These are phyloP conservation scores for Daldinia eschscholtzii DNA, from an alignment of 2,329 filamentous ascomycete species.

Conservation along the genomic window DNA sequence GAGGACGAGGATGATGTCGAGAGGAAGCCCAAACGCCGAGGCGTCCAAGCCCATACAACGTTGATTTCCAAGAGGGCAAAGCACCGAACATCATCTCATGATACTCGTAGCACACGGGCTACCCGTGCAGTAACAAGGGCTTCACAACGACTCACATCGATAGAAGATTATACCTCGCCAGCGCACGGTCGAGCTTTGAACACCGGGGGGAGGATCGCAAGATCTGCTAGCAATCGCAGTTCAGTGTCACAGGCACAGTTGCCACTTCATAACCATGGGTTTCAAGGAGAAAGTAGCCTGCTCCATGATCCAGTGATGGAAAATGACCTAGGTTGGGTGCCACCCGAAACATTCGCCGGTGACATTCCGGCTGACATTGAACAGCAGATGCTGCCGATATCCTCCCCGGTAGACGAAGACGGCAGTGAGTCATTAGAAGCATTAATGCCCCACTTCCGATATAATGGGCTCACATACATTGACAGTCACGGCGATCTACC, in stretches of 20 bases:
- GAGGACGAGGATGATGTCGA: slow-evolving; percentile 41
- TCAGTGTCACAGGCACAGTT: slow-evolving; percentile 39
- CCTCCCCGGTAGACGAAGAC: slow-evolving; percentile 40
- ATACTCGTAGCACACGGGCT: slow-evolving; percentile 30
- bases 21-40: slow-evolving; percentile 32
- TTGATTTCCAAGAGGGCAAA: slow-evolving; percentile 35
- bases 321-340: slow-evolving; percentile 48
- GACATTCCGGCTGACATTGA: slow-evolving; percentile 40
- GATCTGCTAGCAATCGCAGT: slow-evolving; percentile 37
- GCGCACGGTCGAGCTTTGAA: slow-evolving; percentile 22
- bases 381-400: slow-evolving; percentile 40
- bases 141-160: neutral
- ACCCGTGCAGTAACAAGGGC: slow-evolving; percentile 33
- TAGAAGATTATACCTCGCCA: slow-evolving; percentile 13
- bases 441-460: slow-evolving; percentile 30
- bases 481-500: slow-evolving; percentile 54
- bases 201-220: slow-evolving; percentile 34
- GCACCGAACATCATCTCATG: slow-evolving; percentile 27
- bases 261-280: slow-evolving; percentile 47
- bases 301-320: slow-evolving; percentile 38
- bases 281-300: slow-evolving; percentile 38
- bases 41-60: slow-evolving; percentile 18
- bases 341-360: slow-evolving; percentile 18
- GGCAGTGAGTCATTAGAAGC: slow-evolving; percentile 44
- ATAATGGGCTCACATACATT: slow-evolving; percentile 47